These are phyloP conservation scores for Neurospora sp. DNA, from an alignment of 2,329 filamentous ascomycete species.

Conservation along the genomic window DNA sequence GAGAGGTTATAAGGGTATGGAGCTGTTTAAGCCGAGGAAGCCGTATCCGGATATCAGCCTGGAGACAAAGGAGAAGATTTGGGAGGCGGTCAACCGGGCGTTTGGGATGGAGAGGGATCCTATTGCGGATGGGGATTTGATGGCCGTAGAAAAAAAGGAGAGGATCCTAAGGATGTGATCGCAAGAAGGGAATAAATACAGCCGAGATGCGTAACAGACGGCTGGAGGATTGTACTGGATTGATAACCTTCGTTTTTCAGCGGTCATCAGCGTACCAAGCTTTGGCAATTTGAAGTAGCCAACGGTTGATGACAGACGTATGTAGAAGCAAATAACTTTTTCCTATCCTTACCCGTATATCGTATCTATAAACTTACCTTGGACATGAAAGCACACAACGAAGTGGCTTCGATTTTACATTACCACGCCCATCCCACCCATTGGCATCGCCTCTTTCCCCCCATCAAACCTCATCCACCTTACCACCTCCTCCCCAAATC, in stretches of 20 bases:
- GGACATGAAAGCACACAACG: background rate
- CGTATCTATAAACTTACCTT: background rate
- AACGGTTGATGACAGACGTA: background rate
- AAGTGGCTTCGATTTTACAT: background rate
- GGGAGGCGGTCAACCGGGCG: conserved; percentile 15
- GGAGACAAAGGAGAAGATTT: conserved; percentile 33
- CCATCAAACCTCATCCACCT: no score
- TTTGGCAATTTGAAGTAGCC: background rate
- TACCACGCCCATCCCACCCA: background rate
- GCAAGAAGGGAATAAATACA: background rate
- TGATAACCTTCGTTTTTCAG: background rate
- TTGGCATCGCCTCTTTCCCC: no score
- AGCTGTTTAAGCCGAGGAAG: conserved; percentile 47
- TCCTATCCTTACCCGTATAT: background rate
- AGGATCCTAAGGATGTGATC: no score
- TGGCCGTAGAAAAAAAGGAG: no score
- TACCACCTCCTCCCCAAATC: conserved; percentile 39
- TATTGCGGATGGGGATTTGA: background rate
- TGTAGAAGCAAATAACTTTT: background rate
- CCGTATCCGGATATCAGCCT: conserved; percentile 47
- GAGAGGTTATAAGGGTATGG: conserved; percentile 36
- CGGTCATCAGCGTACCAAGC: background rate
- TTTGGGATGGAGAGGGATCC: background rate
- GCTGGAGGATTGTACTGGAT: background rate
- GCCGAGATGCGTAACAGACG: background rate